Percentiles rank a stretch among this genome's conserved stretches.
These are phyloP conservation scores for Colletotrichum lini DNA, from an alignment of 2,329 filamentous ascomycete genomes.

Conservation along the genomic window DNA sequence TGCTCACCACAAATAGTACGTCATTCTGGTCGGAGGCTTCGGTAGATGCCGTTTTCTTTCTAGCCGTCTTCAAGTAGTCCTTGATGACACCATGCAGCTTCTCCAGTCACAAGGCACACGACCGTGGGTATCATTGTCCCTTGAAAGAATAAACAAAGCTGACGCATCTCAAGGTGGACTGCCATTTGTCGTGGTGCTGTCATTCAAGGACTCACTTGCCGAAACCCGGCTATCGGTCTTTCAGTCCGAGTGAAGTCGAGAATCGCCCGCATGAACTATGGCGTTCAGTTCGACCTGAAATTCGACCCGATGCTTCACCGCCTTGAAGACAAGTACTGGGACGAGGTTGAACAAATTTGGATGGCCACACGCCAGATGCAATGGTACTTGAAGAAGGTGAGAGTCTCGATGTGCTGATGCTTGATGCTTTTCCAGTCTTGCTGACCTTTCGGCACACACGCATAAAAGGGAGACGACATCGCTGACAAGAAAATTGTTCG, in stretches of 20 bases:
- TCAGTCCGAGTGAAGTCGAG: constrained; percentile 40
- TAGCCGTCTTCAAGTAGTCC: constrained; percentile 33
- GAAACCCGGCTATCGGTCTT: not conserved
- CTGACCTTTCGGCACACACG: not conserved
- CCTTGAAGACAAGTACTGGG: constrained; percentile 39
- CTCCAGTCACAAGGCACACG: constrained; percentile 49
- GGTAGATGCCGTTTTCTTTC: constrained; percentile 52
- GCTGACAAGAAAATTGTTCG: constrained; percentile 2
- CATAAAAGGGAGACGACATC: constrained; percentile 10
- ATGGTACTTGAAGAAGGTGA: constrained; percentile 50
- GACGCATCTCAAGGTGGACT: constrained; percentile 43
- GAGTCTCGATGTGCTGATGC: not conserved
- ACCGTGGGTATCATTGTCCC: constrained; percentile 50
- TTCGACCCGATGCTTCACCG: constrained; percentile 40
- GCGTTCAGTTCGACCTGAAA: fast-evolving
- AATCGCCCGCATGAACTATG: constrained; percentile 50
- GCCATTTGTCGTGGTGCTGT: constrained; percentile 54
- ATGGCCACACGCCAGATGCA: constrained; percentile 44
- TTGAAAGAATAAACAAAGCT: constrained; percentile 42
- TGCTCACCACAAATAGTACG: constrained; percentile 47
- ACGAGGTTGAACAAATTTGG: not conserved
- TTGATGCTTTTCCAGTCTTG: constrained; percentile 1
- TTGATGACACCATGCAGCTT: constrained; percentile 41
- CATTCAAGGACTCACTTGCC: constrained; percentile 43
- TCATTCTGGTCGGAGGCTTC: constrained; percentile 58